Base-by-base conservation (phyloP, 2,329 filamentous ascomycete species). In the Neocucurbitaria cava region DNA sequence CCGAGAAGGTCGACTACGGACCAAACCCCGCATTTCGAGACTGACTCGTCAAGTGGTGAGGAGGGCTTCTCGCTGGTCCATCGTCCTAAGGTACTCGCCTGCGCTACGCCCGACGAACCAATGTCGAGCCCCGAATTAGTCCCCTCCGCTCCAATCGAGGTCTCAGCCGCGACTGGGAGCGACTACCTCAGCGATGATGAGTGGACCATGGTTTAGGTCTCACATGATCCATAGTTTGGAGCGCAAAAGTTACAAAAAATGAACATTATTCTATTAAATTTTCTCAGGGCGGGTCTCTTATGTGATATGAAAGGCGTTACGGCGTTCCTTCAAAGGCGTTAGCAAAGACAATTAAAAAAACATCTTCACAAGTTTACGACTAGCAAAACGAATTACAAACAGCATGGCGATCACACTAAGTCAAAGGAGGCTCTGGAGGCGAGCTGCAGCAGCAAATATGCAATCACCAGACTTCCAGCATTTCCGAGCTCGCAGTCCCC, bases 11-110 rank as follows among this genome's bases (percentile, higher is more conserved):
- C 48, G 52, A 41, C 20, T 18, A 23, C 18, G 13, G 28, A 26
- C 15, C 38, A 46, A 23, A 49, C 46, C 7, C 55, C 47, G 9
- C 28, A 49, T 21, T 26, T 28, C n/a, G 21, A 51, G 2, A 35
- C 39, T 17, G 58, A 61, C 2, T 59, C 53, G 10, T 64, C 61
- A 3, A 58, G 60, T 33, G 65, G 68, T 30, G 66, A 70, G 18
- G 53, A 62, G 7, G 69, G 65, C 24, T 71, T 65, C 47, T 58
- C 60, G 1, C 26, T 70, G 13, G 61, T 71, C 5, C 56, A 58
- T 44, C 56, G 59, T 17, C 66, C 66, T 18, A 63, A 59, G 18
- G 13, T 36, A 1, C 28, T 24, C 9, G 18, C 15, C 1, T 15
- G 10, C 13, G 17, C 26, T 20, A 38, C 43, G 11, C 17, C 39